A percentile compares a stretch with the other conserved stretches of the same genome.
phyloP scores from a whole-genome alignment of 768 basidiomycete genomes.

The Suillus subluteus region DNA sequence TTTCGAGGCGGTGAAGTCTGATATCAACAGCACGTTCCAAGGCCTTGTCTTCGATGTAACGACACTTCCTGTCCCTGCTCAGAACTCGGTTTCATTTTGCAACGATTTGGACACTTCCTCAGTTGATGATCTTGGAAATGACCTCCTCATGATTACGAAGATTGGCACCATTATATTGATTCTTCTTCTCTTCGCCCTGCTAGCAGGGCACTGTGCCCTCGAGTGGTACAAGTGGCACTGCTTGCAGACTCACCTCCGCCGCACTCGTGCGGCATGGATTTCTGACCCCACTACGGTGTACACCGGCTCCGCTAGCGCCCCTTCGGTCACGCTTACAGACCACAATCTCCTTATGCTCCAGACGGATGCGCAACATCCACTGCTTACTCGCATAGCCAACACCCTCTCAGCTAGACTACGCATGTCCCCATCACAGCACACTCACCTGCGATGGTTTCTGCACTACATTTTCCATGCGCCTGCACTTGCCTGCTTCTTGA shows the following conservation, averaged over 20 bases:
- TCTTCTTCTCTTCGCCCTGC: conserved; percentile 68
- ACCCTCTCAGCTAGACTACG: conserved; percentile 51
- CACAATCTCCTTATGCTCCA: conserved; percentile 82
- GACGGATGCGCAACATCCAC: conserved; percentile 69
- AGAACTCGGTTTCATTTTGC: conserved; percentile 76
- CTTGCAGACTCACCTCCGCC: conserved; percentile 65
- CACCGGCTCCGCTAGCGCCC: conserved; percentile 35
- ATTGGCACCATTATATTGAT: conserved; percentile 80
- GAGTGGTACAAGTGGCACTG: conserved; percentile 91
- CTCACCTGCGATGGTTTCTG: conserved; percentile 84
- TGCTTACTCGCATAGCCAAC: conserved; percentile 69
- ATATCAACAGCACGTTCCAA: conserved; percentile 86
- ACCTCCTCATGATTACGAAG: conserved; percentile 78
- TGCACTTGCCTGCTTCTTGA: conserved; percentile 87
- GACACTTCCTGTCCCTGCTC: conserved; percentile 74
- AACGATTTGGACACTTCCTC: conserved; percentile 76
- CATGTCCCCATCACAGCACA: conserved; percentile 64
- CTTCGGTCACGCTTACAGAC: conserved; percentile 64
- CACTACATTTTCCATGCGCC: conserved; percentile 92
- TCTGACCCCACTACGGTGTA: conserved; percentile 69
- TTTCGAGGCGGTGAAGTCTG: conserved; percentile 84
- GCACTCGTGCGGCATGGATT: conserved; percentile 77
- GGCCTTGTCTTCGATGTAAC: conserved; percentile 74
- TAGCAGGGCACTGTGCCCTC: conserved; percentile 72
- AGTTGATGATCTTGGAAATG: conserved; percentile 81